Evolutionary conservation across 495 filamentous ascomycete genomes (phyloP), one percentile per base, ranked within the genome.

Genomic region (Schizothecium vesticola): DNA sequence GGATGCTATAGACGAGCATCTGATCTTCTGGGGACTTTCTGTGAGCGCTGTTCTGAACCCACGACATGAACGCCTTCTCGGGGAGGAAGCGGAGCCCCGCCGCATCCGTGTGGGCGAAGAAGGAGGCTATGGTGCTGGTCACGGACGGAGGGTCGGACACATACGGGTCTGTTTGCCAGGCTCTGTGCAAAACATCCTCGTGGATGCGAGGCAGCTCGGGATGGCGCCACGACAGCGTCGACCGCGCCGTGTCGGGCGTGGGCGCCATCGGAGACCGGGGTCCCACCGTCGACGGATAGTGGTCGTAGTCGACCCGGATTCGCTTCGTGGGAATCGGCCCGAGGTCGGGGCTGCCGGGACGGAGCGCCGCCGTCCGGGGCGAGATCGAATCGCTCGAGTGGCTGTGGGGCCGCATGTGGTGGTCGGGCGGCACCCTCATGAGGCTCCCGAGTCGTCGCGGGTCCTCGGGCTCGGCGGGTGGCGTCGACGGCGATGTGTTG

Each of bases 1-100:
- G 84, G 72, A 89, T 84, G 13, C 84, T 85, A 79, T 90, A 92
- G 59, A 89, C 82, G 60, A 90, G 81, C 87, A 91, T 92, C 71
- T 84, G 84, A 76, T 91, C 90, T 75, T 87, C 86, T 69, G 81
- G 79, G 57, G 82, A 85, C 74, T 90, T 90, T 22, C 79, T 81
- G 67, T 82, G 78, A 67, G 80, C 82, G 56, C 77, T 81, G 74
- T 80, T 68, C 77, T 70, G 31, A 65, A 80, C 67, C 77, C 76
- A 77, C 29, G 72, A 25, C 43, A 68, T 72, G 69, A 80, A 79
- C 19, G 71, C 72, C 57, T 70, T 68, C 70, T 81, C 81, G 23
- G 89, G 87, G 70, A 90, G 86, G 71, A 78, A 74, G 55, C 73
- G 75, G 31, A 78, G 70, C 57, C 66, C 59, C 67, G 70, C 68